Conservation (phyloP, 371 early-diverging fungal genomes). For the Mortierella sp. region DNA sequence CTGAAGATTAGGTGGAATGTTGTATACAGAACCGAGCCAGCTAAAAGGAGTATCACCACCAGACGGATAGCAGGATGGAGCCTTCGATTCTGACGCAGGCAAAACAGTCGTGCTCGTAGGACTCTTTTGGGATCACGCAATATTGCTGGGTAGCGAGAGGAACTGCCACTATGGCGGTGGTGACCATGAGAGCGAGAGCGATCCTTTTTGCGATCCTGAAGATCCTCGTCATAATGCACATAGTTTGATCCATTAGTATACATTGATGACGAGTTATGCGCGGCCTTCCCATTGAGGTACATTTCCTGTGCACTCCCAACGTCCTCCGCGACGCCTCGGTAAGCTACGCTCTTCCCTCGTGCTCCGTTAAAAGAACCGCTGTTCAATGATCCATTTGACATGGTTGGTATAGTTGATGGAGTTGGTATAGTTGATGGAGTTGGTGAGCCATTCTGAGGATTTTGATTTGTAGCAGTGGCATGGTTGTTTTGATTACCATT, state of each 20-base stretch:
- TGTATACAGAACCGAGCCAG: slow-evolving; percentile 44
- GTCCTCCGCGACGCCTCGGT: not conserved
- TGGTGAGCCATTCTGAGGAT: not conserved
- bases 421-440: not conserved
- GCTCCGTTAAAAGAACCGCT: not conserved
- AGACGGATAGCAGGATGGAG: slow-evolving; percentile 41
- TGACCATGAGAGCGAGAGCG: not conserved
- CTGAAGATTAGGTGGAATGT: slow-evolving; percentile 38
- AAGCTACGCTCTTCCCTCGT: not conserved
- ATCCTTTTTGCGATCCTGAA: slow-evolving; percentile 16
- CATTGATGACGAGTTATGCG: too few relatives aligned
- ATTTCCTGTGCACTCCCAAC: slow-evolving; percentile 2
- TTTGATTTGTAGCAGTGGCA: not conserved
- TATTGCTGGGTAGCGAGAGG: slow-evolving; percentile 5
- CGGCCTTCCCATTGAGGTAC: too few relatives aligned
- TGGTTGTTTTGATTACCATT: too few relatives aligned
- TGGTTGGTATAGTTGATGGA: slow-evolving; percentile 6
- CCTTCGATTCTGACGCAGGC: slow-evolving; percentile 37
- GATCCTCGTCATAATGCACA: slow-evolving; percentile 13
- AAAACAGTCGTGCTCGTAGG: slow-evolving; percentile 32
- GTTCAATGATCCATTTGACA: not conserved
- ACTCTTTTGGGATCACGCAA: slow-evolving; percentile 23
- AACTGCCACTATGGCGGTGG: not conserved
- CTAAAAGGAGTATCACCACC: slow-evolving; percentile 23
- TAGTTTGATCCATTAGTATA: not conserved